phyloP scores from a whole-genome alignment of 2,329 filamentous ascomycete species.

The Claviceps sp. region DNA sequence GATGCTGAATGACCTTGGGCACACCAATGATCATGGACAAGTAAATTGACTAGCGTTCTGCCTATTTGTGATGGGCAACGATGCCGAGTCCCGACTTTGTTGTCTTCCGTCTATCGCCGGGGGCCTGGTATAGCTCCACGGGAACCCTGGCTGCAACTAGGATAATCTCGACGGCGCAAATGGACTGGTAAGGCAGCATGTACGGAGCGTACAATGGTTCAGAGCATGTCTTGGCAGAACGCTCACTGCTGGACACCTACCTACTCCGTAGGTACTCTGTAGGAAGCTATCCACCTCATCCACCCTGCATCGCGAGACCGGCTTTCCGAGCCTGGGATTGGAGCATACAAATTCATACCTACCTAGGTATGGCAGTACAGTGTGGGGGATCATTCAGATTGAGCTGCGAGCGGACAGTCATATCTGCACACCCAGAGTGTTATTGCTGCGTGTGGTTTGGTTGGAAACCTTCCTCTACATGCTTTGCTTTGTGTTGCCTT shows the following conservation, averaged over 20 bases:
- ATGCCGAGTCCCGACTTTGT: not conserved
- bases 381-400: constrained; percentile 2
- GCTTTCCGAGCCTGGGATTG: constrained; percentile 4
- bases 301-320: constrained; percentile 4
- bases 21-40: not conserved
- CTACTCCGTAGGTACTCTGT: not conserved
- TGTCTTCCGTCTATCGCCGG: not conserved
- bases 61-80: not conserved
- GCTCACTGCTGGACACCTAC: not conserved
- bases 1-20: not conserved
- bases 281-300: constrained; percentile 3
- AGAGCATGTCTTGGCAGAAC: constrained; percentile 1
- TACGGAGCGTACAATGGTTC: not conserved
- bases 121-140: not conserved
- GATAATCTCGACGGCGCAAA: constrained; percentile 9
- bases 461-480: not conserved
- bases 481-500: constrained; percentile 6
- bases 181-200: not conserved
- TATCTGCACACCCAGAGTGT: constrained; percentile 2
- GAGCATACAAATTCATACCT: not conserved
- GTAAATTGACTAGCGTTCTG: not conserved
- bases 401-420: not conserved
- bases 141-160: constrained; percentile 7
- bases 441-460: not conserved
- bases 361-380: not conserved